Conservation (phyloP, 805 yeast species). For the Candida khao-thaluensis region DNA sequence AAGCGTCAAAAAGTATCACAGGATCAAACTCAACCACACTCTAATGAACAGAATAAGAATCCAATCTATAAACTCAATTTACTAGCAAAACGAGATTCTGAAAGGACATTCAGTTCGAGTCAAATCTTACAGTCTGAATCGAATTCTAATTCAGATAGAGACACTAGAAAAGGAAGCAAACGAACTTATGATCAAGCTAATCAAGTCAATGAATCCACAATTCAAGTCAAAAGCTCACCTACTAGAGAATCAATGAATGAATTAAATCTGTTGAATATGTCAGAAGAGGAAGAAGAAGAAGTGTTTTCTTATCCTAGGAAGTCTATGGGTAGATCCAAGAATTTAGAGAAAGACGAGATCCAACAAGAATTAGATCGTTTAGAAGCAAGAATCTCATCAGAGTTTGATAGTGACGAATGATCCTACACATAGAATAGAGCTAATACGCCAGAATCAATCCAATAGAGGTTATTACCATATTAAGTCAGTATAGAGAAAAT, state of each 20-base stretch:
- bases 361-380: background rate
- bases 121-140: constrained; percentile 3
- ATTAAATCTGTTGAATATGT: too few relatives aligned
- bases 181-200: too few relatives aligned
- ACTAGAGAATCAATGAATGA: background rate
- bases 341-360: constrained; percentile 1
- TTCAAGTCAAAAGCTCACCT: constrained; percentile 2
- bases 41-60: background rate
- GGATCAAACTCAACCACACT: background rate
- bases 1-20: constrained; percentile 6
- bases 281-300: background rate
- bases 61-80: constrained; percentile 6
- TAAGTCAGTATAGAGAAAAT: too few relatives aligned
- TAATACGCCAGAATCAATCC: too few relatives aligned
- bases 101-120: constrained; percentile 2
- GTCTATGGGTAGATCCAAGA: background rate
- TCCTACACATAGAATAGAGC: too few relatives aligned
- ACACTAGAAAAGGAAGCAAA: too few relatives aligned
- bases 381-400: constrained; percentile 1
- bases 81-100: background rate
- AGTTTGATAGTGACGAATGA: background rate
- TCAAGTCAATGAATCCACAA: too few relatives aligned
- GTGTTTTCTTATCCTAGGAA: background rate
- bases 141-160: background rate
- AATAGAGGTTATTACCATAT: too few relatives aligned